Percentiles rank a stretch among this genome's conserved stretches.
Evolutionary conservation across 2,329 filamentous ascomycete species (phyloP).

Genomic region (Colletotrichum tamarilloi): DNA sequence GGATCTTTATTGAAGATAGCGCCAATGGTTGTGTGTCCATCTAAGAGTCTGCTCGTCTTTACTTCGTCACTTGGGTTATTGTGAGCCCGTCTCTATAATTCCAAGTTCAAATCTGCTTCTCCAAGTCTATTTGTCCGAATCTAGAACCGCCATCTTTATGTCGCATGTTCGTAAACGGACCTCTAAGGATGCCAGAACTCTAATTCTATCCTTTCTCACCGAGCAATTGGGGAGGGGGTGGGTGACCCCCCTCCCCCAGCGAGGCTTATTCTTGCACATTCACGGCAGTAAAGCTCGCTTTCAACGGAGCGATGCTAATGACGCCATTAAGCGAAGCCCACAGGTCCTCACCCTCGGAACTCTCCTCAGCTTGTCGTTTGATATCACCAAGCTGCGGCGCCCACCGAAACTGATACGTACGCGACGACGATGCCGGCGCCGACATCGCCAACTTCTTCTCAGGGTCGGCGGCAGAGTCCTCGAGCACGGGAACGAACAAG

Average conservation of each 20-base stretch:
- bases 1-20: slow-evolving; percentile 62
- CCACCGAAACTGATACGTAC: slow-evolving; percentile 33
- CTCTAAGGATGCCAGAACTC: background rate
- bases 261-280: slow-evolving; percentile 6
- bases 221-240: background rate
- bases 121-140: background rate
- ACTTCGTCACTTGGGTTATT: background rate
- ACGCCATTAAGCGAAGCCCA: slow-evolving; percentile 36
- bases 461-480: slow-evolving; percentile 9
- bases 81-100: background rate
- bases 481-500: slow-evolving; percentile 29
- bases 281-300: slow-evolving; percentile 33
- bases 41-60: slow-evolving; percentile 33
- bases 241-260: too few species aligned
- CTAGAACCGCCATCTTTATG: background rate
- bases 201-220: background rate
- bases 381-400: slow-evolving; percentile 36
- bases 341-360: slow-evolving; percentile 35
- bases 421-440: background rate
- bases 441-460: slow-evolving; percentile 26
- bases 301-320: slow-evolving; percentile 34
- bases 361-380: slow-evolving; percentile 31
- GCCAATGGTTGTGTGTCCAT: slow-evolving; percentile 53
- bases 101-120: background rate
- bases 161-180: background rate